Percentiles rank a stretch among this genome's conserved stretches.
These are phyloP conservation scores for Quercus aquifolioides DNA, from an alignment of 306 rosid species.

Conservation along the genomic window DNA sequence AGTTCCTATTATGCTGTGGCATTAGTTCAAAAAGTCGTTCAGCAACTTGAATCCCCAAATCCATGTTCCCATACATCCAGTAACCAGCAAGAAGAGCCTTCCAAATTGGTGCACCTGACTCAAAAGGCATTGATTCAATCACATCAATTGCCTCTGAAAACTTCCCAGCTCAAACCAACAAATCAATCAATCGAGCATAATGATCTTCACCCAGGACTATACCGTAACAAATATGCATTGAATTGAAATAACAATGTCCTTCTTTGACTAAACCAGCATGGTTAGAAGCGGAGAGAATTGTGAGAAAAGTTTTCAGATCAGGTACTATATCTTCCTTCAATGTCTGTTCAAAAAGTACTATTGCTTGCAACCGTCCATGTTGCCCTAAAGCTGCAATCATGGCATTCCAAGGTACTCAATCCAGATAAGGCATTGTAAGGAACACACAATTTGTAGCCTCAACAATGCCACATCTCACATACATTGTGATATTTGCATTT, in stretches of 20 bases:
- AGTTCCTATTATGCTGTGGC: slow-evolving; percentile 46
- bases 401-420: slow-evolving; percentile 56
- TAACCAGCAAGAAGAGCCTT: slow-evolving; percentile 57
- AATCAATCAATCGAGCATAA: slow-evolving; percentile 49
- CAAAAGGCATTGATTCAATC: slow-evolving; percentile 44
- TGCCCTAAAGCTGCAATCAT: slow-evolving; percentile 56
- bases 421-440: slow-evolving; percentile 48
- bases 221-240: slow-evolving; percentile 29
- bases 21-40: slow-evolving; percentile 35
- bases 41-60: slow-evolving; percentile 45
- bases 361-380: slow-evolving; percentile 37
- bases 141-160: slow-evolving; percentile 38
- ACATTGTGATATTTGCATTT: slow-evolving; percentile 54
- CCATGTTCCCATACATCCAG: slow-evolving; percentile 42
- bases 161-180: slow-evolving; percentile 46
- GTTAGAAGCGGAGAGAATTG: slow-evolving; percentile 50
- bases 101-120: slow-evolving; percentile 45
- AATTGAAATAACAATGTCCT: slow-evolving; percentile 37
- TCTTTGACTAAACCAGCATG: slow-evolving; percentile 48
- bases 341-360: slow-evolving; percentile 44
- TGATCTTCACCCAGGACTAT: slow-evolving; percentile 49
- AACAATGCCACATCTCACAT: slow-evolving; percentile 48
- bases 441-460: slow-evolving; percentile 40
- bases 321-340: slow-evolving; percentile 45
- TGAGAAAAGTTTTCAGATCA: slow-evolving; percentile 48